These are phyloP conservation scores for Claviceps quebecensis DNA, from an alignment of 2,329 filamentous ascomycete genomes.

Conservation along the genomic window DNA sequence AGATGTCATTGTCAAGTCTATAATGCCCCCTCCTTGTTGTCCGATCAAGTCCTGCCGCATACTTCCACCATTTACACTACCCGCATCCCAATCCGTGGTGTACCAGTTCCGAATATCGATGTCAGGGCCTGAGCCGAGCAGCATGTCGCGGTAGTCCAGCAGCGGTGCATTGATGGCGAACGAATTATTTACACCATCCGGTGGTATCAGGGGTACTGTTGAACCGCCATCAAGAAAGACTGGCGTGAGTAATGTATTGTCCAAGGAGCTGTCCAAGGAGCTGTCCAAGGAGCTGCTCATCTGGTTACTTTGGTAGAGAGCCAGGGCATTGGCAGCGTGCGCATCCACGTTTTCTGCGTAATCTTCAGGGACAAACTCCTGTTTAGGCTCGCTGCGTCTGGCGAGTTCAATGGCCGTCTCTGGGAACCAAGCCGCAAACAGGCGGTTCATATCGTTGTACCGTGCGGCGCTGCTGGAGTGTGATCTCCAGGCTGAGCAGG, in stretches of 20 bases:
- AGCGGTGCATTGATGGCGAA: neutral
- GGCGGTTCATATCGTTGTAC: neutral
- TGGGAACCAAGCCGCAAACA: neutral
- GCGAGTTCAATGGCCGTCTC: neutral
- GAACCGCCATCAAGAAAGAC: neutral
- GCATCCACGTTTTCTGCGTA: neutral
- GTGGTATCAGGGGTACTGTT: neutral
- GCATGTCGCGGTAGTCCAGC: neutral
- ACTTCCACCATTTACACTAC: neutral
- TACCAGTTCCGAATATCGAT: neutral
- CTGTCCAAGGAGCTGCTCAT: neutral
- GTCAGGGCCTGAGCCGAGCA: neutral
- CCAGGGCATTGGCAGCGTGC: neutral
- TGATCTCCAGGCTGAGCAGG: neutral
- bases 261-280: no score
- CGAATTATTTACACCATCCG: neutral
- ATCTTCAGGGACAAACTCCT: no score
- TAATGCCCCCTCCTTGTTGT: no score
- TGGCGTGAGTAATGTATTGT: neutral
- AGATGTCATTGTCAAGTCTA: neutral
- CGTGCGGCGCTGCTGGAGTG: neutral
- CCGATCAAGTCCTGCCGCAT: neutral
- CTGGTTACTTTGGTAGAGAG: no score
- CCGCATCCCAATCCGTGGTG: no score
- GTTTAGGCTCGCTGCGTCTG: no score